Evolutionary conservation across 2,329 filamentous ascomycete genomes (phyloP), one percentile per base, ranked within the genome.

Genomic region (Ploettnerulaceae sp.): DNA sequence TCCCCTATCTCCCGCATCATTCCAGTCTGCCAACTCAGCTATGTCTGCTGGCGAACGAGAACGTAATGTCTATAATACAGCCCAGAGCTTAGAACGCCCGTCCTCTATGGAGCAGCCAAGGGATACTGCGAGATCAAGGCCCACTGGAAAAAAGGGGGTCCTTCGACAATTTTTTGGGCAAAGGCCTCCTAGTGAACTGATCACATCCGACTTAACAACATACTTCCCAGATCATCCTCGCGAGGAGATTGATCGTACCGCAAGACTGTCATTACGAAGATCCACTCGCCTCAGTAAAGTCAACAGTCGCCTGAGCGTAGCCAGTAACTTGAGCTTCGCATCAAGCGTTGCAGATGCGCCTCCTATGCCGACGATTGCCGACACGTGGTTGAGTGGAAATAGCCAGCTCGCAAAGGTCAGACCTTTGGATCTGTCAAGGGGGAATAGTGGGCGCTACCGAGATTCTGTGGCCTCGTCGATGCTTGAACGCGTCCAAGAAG

Each of bases 201-300:
- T 98, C 63, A 91, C 91, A 20, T 95, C 93, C 17, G 93, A 98
- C 64, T 73, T 98, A 49, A 93, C 89, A 1, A 95, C 90, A 0
- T 98, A 97, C 72, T 98, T 98, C 74, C 93, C 93, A 0, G 89
- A 95, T 61, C 91, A 97, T 60, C 82, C 90, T 39, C 83, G 88
- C 46, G 90, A 95, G 64, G 89, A 95, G 58, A 96, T 98, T 63
- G 93, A 97, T 66, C 86, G 89, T 58, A 97, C 93, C 0, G 90
- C 95, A 53, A 86, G 93, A 38, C 79, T 96, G 67, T 96, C 91
- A 0, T 85, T 96, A 66, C 81, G 91, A 57, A 80, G 93, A 57
- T 97, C 91, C 31, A 88, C 87, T 43, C 85, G 93, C 43, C 75
- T 97, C 54, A 97, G 91, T 70, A 87, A 88, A 65, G 88, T 94